Base-by-base conservation (phyloP, 179 eudicot species). In the Sideroxylon spinosum region DNA sequence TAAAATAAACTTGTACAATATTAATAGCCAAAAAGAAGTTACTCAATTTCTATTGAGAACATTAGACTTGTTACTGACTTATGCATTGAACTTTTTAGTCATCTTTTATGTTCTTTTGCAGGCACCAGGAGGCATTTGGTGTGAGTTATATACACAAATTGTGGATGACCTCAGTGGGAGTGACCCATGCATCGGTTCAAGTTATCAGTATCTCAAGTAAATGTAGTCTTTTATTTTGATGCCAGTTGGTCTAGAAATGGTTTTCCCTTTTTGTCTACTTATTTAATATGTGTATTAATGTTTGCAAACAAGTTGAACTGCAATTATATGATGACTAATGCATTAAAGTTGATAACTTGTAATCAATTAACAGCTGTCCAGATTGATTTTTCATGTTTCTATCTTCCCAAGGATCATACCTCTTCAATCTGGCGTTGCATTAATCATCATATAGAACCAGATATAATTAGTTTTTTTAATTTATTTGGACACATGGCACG, bases 71-170 rank as follows among this genome's bases (percentile, higher is more conserved):
- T 37, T 37, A 37, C 1, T 32, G 37, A 32, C 3, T 32, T 32
- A 32, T 32, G 44, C 2, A 37, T 37, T 37, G 44, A 37, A 37
- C 44, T 1, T 37, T 1, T 37, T 37, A 37, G 44, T 37, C 3
- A 37, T 37, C 44, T 3, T 37, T 37, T 37, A 37, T 37, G 75
- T 5, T 67, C 60, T 76, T 61, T 68, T 3, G 44, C 78, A 95
- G 98, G 98, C 98, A 77, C 98, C 98, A 73, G 98, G 98, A 80
- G 97, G 97, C 37, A 92, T 95, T 25, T 95, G 98, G 98, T 95
- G 98, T 77, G 95, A 95, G 75, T 88, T 95, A 75, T 93, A 95
- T 80, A 89, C 97, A 55, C 97, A 93, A 85, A 88, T 93, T 82
- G 98, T 95, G 77, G 98, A 95, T 85, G 98, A 89, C 83, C 88